Conservation (phyloP, 2,329 filamentous ascomycete genomes). For the Macrophomina phaseolina region DNA sequence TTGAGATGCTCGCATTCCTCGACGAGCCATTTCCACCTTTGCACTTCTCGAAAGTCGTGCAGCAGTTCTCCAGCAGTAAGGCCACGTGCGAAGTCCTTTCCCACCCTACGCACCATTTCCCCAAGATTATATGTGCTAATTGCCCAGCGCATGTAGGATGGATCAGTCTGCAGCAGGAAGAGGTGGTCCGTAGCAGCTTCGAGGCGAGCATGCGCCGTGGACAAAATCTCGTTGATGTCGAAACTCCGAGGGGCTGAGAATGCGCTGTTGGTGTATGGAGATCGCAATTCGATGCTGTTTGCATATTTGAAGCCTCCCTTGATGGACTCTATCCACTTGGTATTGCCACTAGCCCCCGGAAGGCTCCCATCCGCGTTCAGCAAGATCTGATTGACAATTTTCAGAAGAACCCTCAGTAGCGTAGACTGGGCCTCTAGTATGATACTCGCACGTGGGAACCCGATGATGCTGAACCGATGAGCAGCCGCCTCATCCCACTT, state of each 20-base stretch:
- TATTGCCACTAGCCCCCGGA: too few relatives aligned
- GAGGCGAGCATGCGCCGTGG: conserved; percentile 28
- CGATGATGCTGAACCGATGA: not conserved
- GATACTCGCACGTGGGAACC: not conserved
- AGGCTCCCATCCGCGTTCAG: too few relatives aligned
- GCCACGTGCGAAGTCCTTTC: not conserved
- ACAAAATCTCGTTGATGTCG: conserved; percentile 29
- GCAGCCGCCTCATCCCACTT: not conserved
- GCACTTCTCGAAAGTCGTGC: not conserved
- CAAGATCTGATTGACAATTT: too few relatives aligned
- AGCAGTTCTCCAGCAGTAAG: not conserved
- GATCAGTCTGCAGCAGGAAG: conserved; percentile 34
- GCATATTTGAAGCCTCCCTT: too few relatives aligned
- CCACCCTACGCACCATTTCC: not conserved
- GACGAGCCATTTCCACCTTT: not conserved
- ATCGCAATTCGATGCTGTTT: not conserved
- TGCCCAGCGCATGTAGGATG: not conserved
- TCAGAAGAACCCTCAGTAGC: too few relatives aligned
- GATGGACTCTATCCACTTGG: too few relatives aligned
- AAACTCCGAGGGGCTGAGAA: conserved; percentile 32
- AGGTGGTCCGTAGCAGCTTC: conserved; percentile 34
- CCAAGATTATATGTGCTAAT: not conserved
- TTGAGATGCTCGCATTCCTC: not conserved
- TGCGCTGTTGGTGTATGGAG: conserved; percentile 28
- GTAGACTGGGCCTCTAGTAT: not conserved